Conservation (phyloP, 257 asterid genomes). For the Solanum pennellii region DNA sequence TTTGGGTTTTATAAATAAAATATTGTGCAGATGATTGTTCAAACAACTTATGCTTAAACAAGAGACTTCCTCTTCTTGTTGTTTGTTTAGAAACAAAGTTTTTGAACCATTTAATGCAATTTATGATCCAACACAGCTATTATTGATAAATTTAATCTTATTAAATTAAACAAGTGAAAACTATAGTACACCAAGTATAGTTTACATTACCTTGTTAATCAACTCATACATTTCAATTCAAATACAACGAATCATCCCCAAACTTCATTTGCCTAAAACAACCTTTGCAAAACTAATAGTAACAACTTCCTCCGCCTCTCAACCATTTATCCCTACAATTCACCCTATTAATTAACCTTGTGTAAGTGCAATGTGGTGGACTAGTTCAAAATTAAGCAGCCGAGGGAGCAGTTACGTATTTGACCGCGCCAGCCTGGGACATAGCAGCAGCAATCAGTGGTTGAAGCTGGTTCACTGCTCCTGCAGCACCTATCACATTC, state of each 20-base stretch:
- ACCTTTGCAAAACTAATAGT: not conserved
- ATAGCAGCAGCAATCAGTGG: not conserved
- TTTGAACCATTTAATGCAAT: too few species aligned
- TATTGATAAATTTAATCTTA: too few species aligned
- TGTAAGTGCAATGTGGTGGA: not conserved
- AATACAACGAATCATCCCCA: not conserved
- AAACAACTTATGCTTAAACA: too few species aligned
- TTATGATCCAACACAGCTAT: too few species aligned
- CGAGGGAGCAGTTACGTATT: not conserved
- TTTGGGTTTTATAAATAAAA: too few species aligned
- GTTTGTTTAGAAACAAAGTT: too few species aligned
- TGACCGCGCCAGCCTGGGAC: not conserved
- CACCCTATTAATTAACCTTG: not conserved
- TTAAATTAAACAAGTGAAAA: too few species aligned
- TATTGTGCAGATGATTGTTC: too few species aligned
- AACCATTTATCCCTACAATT: not conserved
- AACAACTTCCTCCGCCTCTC: not conserved
- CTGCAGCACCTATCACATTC: not conserved
- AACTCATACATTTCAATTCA: not conserved
- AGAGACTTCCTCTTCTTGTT: too few species aligned
- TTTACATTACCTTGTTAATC: too few species aligned
- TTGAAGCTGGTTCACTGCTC: not conserved
- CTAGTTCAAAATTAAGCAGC: not conserved
- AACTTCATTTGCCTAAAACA: not conserved
- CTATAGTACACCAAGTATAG: not conserved